Percentiles rank a stretch among this genome's conserved stretches.
Evolutionary conservation across 495 filamentous ascomycete genomes (phyloP).

Genomic region (Margaritispora aquatica): DNA sequence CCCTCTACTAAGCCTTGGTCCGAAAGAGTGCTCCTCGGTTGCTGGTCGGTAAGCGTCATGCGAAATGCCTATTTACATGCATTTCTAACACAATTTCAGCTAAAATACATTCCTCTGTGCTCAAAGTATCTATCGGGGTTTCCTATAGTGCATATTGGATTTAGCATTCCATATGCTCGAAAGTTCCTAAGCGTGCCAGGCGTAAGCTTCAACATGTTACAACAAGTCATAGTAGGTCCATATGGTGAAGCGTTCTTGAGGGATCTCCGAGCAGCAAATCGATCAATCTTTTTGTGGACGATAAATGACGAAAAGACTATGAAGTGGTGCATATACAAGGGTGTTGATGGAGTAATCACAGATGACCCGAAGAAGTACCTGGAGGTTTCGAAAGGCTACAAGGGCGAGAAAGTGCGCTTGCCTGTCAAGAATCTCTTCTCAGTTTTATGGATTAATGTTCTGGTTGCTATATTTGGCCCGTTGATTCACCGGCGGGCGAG

Average conservation of each 20-base stretch:
- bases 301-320: slow-evolving; percentile 71
- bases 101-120: slow-evolving; percentile 56
- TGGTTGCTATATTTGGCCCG: slow-evolving; percentile 12
- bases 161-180: slow-evolving; percentile 60
- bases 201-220: slow-evolving; percentile 70
- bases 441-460: slow-evolving; percentile 9
- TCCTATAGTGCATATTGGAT: slow-evolving; percentile 65
- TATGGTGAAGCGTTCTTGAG: slow-evolving; percentile 56
- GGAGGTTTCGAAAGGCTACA: slow-evolving; percentile 30
- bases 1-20: slow-evolving; percentile 53
- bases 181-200: slow-evolving; percentile 57
- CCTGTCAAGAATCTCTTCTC: neutral
- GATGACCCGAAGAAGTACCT: slow-evolving; percentile 49
- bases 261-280: slow-evolving; percentile 44
- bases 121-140: slow-evolving; percentile 58
- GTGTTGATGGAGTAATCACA: slow-evolving; percentile 47
- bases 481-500: neutral
- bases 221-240: slow-evolving; percentile 57
- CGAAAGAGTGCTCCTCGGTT: slow-evolving; percentile 67
- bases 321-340: slow-evolving; percentile 55
- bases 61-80: neutral
- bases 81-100: slow-evolving; percentile 27
- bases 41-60: slow-evolving; percentile 57
- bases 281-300: slow-evolving; percentile 73
- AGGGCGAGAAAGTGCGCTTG: slow-evolving; percentile 14